Conservation (phyloP, 1,284 basidiomycete genomes). For the Puccinia horiana region DNA sequence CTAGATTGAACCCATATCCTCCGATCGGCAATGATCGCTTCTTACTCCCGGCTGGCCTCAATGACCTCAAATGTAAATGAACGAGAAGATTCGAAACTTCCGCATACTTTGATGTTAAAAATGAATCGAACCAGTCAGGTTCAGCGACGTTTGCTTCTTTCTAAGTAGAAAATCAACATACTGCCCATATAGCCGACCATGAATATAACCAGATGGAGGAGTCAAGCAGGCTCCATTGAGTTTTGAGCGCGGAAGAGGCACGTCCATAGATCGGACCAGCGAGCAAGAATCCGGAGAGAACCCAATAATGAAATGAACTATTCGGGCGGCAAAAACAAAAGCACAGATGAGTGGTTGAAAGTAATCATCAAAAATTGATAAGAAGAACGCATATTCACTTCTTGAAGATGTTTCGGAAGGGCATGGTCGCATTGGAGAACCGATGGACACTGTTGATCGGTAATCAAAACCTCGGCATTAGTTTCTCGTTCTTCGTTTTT, state of each 20-base stretch:
- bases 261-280: conserved; percentile 78
- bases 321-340: neutral
- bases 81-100: conserved; percentile 83
- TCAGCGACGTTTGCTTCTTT: neutral
- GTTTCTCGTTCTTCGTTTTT: neutral
- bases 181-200: conserved; percentile 72
- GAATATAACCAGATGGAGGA: conserved; percentile 70
- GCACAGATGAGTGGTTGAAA: neutral
- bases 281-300: conserved; percentile 76
- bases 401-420: conserved; percentile 79
- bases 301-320: conserved; percentile 84
- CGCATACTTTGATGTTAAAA: conserved; percentile 65
- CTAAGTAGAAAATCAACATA: conserved; percentile 61
- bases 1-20: conserved; percentile 74
- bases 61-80: conserved; percentile 77
- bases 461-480: neutral
- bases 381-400: conserved; percentile 66
- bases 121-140: neutral
- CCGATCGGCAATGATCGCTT: conserved; percentile 75
- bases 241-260: conserved; percentile 66
- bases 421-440: conserved; percentile 95
- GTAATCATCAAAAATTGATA: neutral
- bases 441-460: conserved; percentile 68
- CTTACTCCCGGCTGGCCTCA: conserved; percentile 78
- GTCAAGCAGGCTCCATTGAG: conserved; percentile 71